Base-by-base conservation (phyloP, 2,329 filamentous ascomycete genomes). In the Verticillium zaregamsianum region DNA sequence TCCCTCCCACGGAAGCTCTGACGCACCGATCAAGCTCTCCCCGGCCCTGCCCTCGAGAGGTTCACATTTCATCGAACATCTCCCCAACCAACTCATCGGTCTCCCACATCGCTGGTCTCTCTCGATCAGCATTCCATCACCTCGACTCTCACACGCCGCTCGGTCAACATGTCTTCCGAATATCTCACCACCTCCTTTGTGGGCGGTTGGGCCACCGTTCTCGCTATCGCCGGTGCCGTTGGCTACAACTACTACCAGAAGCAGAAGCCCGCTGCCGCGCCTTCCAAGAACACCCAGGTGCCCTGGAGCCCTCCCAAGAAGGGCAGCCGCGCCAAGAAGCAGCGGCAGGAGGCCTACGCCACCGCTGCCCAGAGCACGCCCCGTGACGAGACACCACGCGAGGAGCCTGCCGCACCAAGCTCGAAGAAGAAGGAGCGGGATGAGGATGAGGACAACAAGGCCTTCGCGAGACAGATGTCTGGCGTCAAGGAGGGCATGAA, bases 381-480 rank as follows among this genome's bases (percentile, higher is more conserved):
- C 28, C 39, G 63, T n/a, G 74, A 73, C 63, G 70, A 70, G 8
- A 74, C 74, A 61, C 62, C 69, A 3, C 73, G 73, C 12, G 45
- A 49, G n/a, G 25, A 55, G 17, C 7, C 54, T 7, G 54, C 11
- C 14, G 54, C 23, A 33, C 15, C 54, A 14, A 55, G 17, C 31
- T 55, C 54, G 25, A 55, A 55, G 54, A 72, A 68, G 54, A 68
- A 76, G 54, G 63, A 75, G 7, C 74, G 69, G 61, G 82, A 89
- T 62, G 86, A 89, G 63, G 84, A 84, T 55, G 80, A 87, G 61
- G 87, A 89, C 71, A 90, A 90, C 72, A 85, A 84, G 69, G 90
- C 93, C 67, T 94, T 95, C 73, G 92, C 92, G 35, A 85, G 85
- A 69, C 89, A 91, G 72, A 82, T 95, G 67, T 79, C 86, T 62